Conservation (phyloP, 2,329 filamentous ascomycete species). For the Aschersonia sp. region DNA sequence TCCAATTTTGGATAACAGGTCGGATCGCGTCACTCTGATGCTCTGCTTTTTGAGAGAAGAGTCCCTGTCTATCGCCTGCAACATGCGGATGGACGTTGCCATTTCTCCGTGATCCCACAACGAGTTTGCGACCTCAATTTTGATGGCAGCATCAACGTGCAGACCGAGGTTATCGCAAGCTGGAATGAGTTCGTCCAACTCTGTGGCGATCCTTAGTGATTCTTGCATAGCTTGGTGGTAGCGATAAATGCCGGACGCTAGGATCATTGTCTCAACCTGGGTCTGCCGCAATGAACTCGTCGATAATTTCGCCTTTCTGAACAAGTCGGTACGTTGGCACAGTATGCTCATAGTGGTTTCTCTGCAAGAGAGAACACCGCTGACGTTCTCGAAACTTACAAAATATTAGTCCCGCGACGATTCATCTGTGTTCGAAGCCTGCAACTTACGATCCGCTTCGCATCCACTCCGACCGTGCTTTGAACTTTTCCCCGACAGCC, state of each 20-base stretch:
- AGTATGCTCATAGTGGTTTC: constrained; percentile 73
- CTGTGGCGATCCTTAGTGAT: constrained; percentile 72
- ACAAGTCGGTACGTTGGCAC: constrained; percentile 52
- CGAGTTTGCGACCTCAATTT: constrained; percentile 74
- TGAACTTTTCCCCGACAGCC: constrained; percentile 47
- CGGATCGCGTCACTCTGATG: constrained; percentile 58
- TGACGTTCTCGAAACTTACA: constrained; percentile 58
- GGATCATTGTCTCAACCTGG: constrained; percentile 64
- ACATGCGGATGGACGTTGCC: constrained; percentile 75
- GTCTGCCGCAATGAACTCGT: constrained; percentile 50
- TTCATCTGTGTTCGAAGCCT: not conserved
- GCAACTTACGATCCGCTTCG: constrained; percentile 55
- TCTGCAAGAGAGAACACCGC: constrained; percentile 67
- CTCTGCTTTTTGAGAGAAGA: constrained; percentile 52
- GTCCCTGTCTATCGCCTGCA: constrained; percentile 54
- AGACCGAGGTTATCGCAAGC: constrained; percentile 58
- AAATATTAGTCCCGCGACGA: not conserved
- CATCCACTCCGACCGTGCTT: constrained; percentile 62
- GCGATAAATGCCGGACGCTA: constrained; percentile 61
- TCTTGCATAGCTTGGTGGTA: constrained; percentile 75
- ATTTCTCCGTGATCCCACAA: constrained; percentile 92
- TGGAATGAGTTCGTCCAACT: constrained; percentile 62
- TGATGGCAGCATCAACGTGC: constrained; percentile 60
- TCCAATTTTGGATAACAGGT: constrained; percentile 75
- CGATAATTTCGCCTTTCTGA: constrained; percentile 45